These are phyloP conservation scores for Chrysanthemum lavandulifolium DNA, from an alignment of 129 eudicot species.

Conservation along the genomic window DNA sequence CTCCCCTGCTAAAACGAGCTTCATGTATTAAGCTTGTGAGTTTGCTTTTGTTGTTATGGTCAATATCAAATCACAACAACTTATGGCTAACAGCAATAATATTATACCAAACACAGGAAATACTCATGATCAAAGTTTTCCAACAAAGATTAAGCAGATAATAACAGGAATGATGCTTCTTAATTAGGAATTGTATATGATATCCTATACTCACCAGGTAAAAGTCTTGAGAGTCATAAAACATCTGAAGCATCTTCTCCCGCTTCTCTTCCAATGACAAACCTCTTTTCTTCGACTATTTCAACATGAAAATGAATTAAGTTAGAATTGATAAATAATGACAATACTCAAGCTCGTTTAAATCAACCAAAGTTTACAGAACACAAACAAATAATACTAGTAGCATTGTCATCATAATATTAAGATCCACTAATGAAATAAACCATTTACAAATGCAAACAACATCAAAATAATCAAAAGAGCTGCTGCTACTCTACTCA, in stretches of 20 bases:
- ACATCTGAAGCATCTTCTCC: constrained; percentile 92
- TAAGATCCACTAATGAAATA: background rate
- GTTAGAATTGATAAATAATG: background rate
- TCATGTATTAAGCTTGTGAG: too few species aligned
- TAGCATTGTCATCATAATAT: background rate
- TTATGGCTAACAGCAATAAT: too few species aligned
- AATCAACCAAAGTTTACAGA: background rate
- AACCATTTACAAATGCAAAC: background rate
- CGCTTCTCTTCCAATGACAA: constrained; percentile 91
- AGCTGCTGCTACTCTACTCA: constrained; percentile 8
- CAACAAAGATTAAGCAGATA: too few species aligned
- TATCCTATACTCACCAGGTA: constrained; percentile 69
- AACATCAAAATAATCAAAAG: background rate
- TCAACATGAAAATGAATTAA: constrained; percentile 29
- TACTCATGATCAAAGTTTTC: too few species aligned
- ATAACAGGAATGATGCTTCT: too few species aligned
- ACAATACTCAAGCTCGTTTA: background rate
- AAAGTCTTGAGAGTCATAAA: constrained; percentile 90
- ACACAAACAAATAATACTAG: background rate
- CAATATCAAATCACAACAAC: too few species aligned
- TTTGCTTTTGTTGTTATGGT: too few species aligned
- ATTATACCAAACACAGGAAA: too few species aligned
- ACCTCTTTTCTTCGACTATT: constrained; percentile 93
- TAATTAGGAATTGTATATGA: constrained; percentile 1
- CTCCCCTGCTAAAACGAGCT: too few species aligned